Base-by-base conservation (phyloP, 257 asterid species). In the Knoxia roxburghii region DNA sequence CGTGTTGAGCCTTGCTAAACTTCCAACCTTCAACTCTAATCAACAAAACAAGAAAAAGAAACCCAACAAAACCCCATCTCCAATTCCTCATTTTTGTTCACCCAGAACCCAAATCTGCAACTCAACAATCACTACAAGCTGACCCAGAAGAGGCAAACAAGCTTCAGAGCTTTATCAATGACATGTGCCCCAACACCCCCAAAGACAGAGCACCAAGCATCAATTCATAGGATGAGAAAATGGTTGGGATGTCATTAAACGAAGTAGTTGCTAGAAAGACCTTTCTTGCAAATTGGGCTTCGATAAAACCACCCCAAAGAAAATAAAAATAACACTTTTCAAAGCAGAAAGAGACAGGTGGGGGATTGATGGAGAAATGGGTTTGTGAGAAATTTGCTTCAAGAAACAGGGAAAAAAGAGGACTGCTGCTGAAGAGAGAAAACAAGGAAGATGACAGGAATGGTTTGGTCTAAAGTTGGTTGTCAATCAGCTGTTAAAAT, bases 181-280 rank as follows among this genome's bases (percentile, higher is more conserved):
- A 60, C 69, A 62, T 37, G 20, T 29, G 72, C 71, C 75, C 61
- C 67, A 53, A 57, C 68, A 67, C 29, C 18, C 56, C 9, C 57
- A 56, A 67, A 29, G 18, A 39, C 45, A 66, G 69, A 15, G 49
- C 15, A 43, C 63, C 62, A 12, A 55, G 29, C 74, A 71, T 40
- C 46, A 63, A 56, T 35, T 65, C 21, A 53, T 41, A 65, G 53
- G 61, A 67, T n/a, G 9, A 37, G 48, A 64, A 26, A 68, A 80
- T 64, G 29, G 90, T 82, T 86, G 81, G 76, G 68, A 77, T 77
- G 90, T 84, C 90, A 76, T 54, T 65, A 69, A 73, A 61, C 66
- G 70, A 54, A 75, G 79, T 73, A 77, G 88, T 73, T 86, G 93
- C 51, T 60, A 21, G 64, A 69, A 63, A 30, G 69, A 64, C 78